phyloP scores from a whole-genome alignment of 352 stramenopile genomes.

The Phytopythium litorale region DNA sequence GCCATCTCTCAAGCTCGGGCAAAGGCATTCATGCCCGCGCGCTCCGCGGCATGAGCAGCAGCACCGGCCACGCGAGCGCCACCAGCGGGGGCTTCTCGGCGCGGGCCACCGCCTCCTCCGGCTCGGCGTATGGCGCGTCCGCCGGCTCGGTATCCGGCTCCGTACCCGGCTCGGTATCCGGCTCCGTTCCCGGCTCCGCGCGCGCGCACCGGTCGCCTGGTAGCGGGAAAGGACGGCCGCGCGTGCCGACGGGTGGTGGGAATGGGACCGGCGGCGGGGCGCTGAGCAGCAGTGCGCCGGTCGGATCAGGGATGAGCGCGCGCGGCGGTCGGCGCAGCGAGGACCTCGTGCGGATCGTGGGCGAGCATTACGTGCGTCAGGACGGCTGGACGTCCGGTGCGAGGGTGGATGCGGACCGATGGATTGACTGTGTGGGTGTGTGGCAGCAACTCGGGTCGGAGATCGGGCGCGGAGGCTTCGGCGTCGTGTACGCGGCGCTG shows the following conservation, averaged over 20 bases:
- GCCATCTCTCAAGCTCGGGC: neutral
- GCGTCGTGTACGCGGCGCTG: slow-evolving; percentile 86
- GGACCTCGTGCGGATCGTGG: slow-evolving; percentile 65
- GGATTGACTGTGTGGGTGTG: too few relatives aligned
- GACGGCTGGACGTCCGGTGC: neutral
- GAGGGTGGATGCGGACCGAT: neutral
- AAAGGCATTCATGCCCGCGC: neutral
- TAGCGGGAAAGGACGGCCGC: neutral
- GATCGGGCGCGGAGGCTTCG: slow-evolving; percentile 91
- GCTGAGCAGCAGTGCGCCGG: neutral
- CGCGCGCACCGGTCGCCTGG: neutral
- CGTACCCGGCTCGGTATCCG: too few relatives aligned
- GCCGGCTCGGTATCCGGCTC: too few relatives aligned
- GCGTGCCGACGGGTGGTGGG: neutral
- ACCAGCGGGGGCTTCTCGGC: neutral
- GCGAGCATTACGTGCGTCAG: slow-evolving; percentile 63
- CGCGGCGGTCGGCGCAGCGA: slow-evolving; percentile 15
- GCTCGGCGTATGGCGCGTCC: neutral
- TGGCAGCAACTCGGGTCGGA: slow-evolving; percentile 87
- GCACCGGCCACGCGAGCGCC: slow-evolving; percentile 1
- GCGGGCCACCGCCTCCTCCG: neutral
- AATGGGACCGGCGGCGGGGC: neutral
- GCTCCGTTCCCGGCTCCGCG: neutral
- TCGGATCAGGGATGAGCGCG: neutral
- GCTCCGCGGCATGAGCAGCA: slow-evolving; percentile 7